phyloP scores from a whole-genome alignment of 495 filamentous ascomycete species.

The Rusavskia elegans region DNA sequence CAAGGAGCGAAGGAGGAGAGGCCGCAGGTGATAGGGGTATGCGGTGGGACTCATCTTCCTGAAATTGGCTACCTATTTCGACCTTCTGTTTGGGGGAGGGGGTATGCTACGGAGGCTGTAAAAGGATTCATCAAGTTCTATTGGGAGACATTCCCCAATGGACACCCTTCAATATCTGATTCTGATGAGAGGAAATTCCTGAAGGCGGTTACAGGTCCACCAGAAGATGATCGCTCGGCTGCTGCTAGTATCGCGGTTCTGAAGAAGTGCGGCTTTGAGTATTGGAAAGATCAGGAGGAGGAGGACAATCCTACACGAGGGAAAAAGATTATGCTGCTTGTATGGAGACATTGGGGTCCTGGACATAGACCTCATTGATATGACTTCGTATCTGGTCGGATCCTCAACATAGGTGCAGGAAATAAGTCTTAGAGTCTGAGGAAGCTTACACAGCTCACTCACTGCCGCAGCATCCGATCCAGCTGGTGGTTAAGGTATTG shows the following conservation, averaged over 20 bases:
- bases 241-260: too few relatives aligned
- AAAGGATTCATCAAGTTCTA: constrained; percentile 14
- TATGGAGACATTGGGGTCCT: constrained; percentile 5
- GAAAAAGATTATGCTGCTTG: constrained; percentile 5
- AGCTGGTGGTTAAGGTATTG: too few relatives aligned
- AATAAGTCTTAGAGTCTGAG: too few relatives aligned
- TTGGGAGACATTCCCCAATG: constrained; percentile 14
- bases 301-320: too few relatives aligned
- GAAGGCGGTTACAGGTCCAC: constrained; percentile 3
- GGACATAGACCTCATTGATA: too few relatives aligned
- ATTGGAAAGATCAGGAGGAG: too few relatives aligned
- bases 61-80: constrained; percentile 21
- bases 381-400: too few relatives aligned
- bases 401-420: too few relatives aligned
- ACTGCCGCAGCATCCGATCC: too few relatives aligned
- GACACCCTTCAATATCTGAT: constrained; percentile 4
- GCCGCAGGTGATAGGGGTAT: background rate
- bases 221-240: too few relatives aligned
- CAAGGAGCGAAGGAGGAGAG: background rate
- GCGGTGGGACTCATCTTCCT: constrained; percentile 5
- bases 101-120: constrained; percentile 21
- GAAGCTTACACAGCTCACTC: constrained; percentile 12
- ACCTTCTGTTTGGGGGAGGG: constrained; percentile 19
- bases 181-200: constrained; percentile 9
- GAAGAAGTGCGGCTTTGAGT: too few relatives aligned